A percentile compares a stretch with the other conserved stretches of the same genome.
These are phyloP conservation scores for Neurospora tetrasperma DNA, from an alignment of 495 filamentous ascomycete genomes.

Conservation along the genomic window DNA sequence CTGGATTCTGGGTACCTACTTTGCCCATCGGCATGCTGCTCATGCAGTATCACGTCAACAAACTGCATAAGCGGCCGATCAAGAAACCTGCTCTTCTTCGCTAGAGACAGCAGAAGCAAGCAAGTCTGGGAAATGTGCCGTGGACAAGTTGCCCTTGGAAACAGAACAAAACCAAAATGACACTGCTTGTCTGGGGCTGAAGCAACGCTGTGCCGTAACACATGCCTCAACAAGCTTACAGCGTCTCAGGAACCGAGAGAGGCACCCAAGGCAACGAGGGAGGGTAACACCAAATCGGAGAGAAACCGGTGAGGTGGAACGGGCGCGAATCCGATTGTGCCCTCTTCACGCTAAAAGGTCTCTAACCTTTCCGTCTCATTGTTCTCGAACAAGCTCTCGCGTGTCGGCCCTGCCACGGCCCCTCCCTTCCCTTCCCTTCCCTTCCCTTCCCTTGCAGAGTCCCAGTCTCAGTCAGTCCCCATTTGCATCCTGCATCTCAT, in stretches of 20 bases:
- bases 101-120: background rate
- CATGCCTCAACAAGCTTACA: constrained; percentile 4
- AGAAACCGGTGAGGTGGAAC: constrained; percentile 4
- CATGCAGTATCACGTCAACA: constrained; percentile 4
- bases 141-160: no score
- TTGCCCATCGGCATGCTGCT: background rate
- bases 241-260: constrained; percentile 1
- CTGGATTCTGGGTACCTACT: background rate
- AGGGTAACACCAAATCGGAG: constrained; percentile 1
- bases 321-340: background rate
- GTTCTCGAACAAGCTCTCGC: background rate
- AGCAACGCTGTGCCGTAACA: constrained; percentile 1
- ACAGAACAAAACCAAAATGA: background rate
- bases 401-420: background rate
- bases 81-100: background rate
- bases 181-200: background rate
- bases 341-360: background rate
- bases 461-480: background rate
- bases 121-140: background rate
- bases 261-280: constrained; percentile 1
- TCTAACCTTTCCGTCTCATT: background rate
- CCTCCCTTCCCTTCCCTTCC: background rate
- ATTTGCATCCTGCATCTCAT: background rate
- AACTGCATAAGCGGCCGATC: background rate
- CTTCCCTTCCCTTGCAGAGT: background rate